Evolutionary conservation across 768 basidiomycete species (phyloP).

Genomic region (Naganishia randhawae): DNA sequence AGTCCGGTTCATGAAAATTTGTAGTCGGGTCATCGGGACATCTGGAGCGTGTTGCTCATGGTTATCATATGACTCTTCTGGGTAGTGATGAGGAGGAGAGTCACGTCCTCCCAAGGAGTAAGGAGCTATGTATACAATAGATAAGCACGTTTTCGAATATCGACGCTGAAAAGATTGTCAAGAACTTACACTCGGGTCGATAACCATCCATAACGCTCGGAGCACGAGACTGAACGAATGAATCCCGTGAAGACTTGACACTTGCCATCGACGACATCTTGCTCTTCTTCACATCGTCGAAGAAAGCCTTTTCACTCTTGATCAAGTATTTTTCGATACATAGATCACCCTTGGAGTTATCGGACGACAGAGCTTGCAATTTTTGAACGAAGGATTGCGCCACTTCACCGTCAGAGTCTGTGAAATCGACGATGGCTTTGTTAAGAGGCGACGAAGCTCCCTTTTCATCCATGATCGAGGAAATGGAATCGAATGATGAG

Average conservation of each 20-base stretch:
- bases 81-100: slow-evolving; percentile 31
- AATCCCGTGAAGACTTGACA: slow-evolving; percentile 46
- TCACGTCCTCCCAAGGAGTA: slow-evolving; percentile 44
- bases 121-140: slow-evolving; percentile 28
- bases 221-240: slow-evolving; percentile 45
- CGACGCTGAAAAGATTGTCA: neutral
- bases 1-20: slow-evolving; percentile 76
- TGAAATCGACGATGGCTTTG: slow-evolving; percentile 89
- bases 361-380: slow-evolving; percentile 68
- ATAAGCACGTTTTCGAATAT: slow-evolving; percentile 15
- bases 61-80: slow-evolving; percentile 48
- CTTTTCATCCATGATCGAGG: slow-evolving; percentile 87
- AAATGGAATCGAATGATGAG: slow-evolving; percentile 84
- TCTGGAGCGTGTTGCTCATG: slow-evolving; percentile 48
- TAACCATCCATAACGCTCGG: slow-evolving; percentile 49
- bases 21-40: slow-evolving; percentile 77
- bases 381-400: slow-evolving; percentile 83
- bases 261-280: slow-evolving; percentile 61
- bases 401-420: slow-evolving; percentile 87
- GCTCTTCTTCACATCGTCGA: slow-evolving; percentile 81
- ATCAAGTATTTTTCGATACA: slow-evolving; percentile 86
- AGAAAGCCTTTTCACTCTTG: slow-evolving; percentile 91
- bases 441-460: slow-evolving; percentile 76
- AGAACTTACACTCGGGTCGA: slow-evolving; percentile 67
- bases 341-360: slow-evolving; percentile 84